Evolutionary conservation across 2,329 filamentous ascomycete genomes (phyloP), one percentile per base, ranked within the genome.

Genomic region (Orbilia oligospora): DNA sequence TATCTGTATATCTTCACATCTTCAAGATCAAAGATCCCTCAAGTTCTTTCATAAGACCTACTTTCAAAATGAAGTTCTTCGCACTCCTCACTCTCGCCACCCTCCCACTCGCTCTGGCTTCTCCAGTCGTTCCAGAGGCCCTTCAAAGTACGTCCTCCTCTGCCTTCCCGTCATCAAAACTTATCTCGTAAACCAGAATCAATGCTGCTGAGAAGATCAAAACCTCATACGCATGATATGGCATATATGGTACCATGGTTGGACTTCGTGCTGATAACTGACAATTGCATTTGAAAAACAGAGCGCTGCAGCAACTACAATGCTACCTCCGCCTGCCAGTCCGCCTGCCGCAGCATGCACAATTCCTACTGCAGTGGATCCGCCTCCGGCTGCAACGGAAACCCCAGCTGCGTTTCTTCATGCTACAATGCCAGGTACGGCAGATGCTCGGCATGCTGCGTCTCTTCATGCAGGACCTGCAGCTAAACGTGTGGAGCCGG

Each of bases 341-440:
- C 44, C n/a, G 6, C 16, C 16, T 48, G 44, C 16, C 44, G 44
- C 2, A 18, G 12, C 44, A 48, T 18, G 5, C 44, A 48, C 3
- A 48, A 8, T 18, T 48, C 44, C 44, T 48, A 48, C 44, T 48
- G 44, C 44, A 48, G n/a, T 20, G n/a, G 44, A 30, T 30, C 27
- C 27, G 27, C 27, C 27, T 30, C 27, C 16, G n/a, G 16, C 9
- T 48, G 44, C 18, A 48, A 20, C 44, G 44, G 44, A 48, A 48
- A 48, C 9, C 44, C 44, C 16, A 48, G 44, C 44, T 48, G 44
- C 6, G 44, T 48, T 48, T 48, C 44, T 20, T 4, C 44, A 20
- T 48, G 44, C 44, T 48, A 48, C 44, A 48, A 20, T 20, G n/a
- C 49, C 22, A 55, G 49, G 49, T 55, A 55, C 49, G 20, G 20